Base-by-base conservation (phyloP, 177 flowering plant genomes). In the Vitis hybrid region DNA sequence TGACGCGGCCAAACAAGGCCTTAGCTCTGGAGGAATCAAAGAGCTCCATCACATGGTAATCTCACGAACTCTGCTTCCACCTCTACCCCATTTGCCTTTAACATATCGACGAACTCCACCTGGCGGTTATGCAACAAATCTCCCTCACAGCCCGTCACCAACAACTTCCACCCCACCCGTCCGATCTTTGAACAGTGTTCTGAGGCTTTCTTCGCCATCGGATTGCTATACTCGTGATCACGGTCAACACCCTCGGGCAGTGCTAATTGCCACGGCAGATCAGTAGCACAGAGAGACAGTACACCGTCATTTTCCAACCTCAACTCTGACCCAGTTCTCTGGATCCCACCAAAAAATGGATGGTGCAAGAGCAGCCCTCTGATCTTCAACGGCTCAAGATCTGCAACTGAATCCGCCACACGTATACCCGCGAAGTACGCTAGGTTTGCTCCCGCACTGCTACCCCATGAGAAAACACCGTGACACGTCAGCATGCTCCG, bases 361-460 rank as follows among this genome's bases (percentile, higher is more conserved):
- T 73, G 71, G 7, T 69, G 70, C 68, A 73, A 18, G 13, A 77
- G 49, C 60, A 64, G 7, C 64, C 79, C 79, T 24, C 61, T 11
- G 64, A 77, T 73, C 51, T 65, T 76, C 71, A 84, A 9, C 1
- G 84, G 83, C 50, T 41, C 46, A 41, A 80, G 67, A 21, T 79
- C 74, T 3, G 54, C 24, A 14, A 46, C 73, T 7, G 7, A 4
- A 10, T 20, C 72, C 21, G 59, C 66, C 0, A 69, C 74, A 2
- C 73, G 66, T 10, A 79, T 54, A 10, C 76, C 78, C 2, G 69
- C 75, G 6, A 62, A 68, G 66, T 74, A 82, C 1, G 74, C 81
- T 2, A 82, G 71, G 68, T 77, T 84, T 9, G 74, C 85, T 0
- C 85, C 85, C 0, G 80, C 72, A 57, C 82, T 82, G 9, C 51